Percentiles rank a stretch among this genome's conserved stretches.
Evolutionary conservation across 441 rosid species (phyloP).

Genomic region (Sinapis alba): DNA sequence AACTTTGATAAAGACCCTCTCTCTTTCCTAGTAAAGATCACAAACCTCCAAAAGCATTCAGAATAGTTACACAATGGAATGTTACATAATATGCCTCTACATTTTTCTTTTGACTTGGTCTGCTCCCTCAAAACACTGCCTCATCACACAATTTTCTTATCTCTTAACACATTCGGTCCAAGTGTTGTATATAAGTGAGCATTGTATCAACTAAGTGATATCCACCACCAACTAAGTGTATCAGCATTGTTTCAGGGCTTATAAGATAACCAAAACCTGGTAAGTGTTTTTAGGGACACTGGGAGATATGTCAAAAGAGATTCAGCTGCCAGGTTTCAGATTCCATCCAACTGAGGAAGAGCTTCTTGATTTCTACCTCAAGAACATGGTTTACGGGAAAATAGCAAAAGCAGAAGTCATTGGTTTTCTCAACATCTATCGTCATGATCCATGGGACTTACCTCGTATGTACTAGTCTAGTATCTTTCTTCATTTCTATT

Average conservation of each 20-base stretch:
- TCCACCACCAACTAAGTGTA: slow-evolving; percentile 35
- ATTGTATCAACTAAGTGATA: slow-evolving; percentile 23
- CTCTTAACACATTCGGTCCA: slow-evolving; percentile 4
- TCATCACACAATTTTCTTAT: background rate
- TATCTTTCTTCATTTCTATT: background rate
- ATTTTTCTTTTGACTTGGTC: slow-evolving; percentile 52
- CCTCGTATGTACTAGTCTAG: slow-evolving; percentile 55
- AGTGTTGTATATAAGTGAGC: slow-evolving; percentile 40
- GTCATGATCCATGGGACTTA: slow-evolving; percentile 79
- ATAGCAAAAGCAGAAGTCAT: slow-evolving; percentile 56
- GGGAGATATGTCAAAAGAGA: slow-evolving; percentile 42
- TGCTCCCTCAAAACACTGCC: background rate
- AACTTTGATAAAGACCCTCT: slow-evolving; percentile 34
- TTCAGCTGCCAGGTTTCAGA: slow-evolving; percentile 87
- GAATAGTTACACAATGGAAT: slow-evolving; percentile 4
- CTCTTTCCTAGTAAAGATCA: slow-evolving; percentile 15
- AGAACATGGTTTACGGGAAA: slow-evolving; percentile 64
- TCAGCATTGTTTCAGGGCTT: slow-evolving; percentile 14
- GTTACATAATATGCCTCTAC: slow-evolving; percentile 15
- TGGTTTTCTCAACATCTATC: slow-evolving; percentile 73
- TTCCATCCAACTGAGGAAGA: slow-evolving; percentile 97
- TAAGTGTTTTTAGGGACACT: slow-evolving; percentile 13
- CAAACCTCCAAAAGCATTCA: slow-evolving; percentile 24
- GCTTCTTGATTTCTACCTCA: slow-evolving; percentile 86
- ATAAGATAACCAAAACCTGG: background rate